These are phyloP conservation scores for Arabis hirsuta DNA, from an alignment of 345 rosid species.

Conservation along the genomic window DNA sequence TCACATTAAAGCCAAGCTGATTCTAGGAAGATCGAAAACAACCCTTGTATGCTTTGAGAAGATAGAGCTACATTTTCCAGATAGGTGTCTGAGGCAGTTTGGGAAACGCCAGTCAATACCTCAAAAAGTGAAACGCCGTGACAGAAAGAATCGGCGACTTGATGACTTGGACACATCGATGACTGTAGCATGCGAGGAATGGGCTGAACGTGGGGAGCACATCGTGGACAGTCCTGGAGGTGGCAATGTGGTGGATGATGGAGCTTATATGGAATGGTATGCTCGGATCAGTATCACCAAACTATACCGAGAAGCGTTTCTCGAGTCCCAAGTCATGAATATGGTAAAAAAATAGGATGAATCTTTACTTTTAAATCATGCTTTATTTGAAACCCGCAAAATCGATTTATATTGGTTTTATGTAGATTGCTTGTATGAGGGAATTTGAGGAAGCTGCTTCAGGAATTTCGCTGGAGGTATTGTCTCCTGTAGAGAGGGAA, in stretches of 20 bases:
- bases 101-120: slow-evolving; percentile 71
- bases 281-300: slow-evolving; percentile 53
- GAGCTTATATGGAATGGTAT: slow-evolving; percentile 75
- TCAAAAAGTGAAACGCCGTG: slow-evolving; percentile 61
- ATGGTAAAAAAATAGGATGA: slow-evolving; percentile 39
- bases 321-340: slow-evolving; percentile 47
- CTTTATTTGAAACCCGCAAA: background rate
- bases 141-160: slow-evolving; percentile 74
- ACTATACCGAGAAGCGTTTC: slow-evolving; percentile 46
- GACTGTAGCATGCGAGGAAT: slow-evolving; percentile 70
- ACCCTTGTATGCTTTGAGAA: slow-evolving; percentile 82
- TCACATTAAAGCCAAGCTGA: slow-evolving; percentile 47
- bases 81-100: slow-evolving; percentile 78
- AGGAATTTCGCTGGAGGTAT: slow-evolving; percentile 28
- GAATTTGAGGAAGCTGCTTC: slow-evolving; percentile 48
- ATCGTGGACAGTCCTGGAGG: slow-evolving; percentile 53
- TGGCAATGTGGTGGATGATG: slow-evolving; percentile 51
- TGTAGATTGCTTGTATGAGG: slow-evolving; percentile 45
- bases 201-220: slow-evolving; percentile 58
- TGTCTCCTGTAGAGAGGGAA: slow-evolving; percentile 47
- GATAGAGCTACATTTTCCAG: slow-evolving; percentile 78
- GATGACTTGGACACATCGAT: slow-evolving; percentile 77
- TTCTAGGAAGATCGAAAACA: slow-evolving; percentile 80
- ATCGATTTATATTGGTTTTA: slow-evolving; percentile 3
- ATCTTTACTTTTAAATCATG: background rate